These are phyloP conservation scores for Lentinula detonsa DNA, from an alignment of 768 basidiomycete genomes.

Conservation along the genomic window DNA sequence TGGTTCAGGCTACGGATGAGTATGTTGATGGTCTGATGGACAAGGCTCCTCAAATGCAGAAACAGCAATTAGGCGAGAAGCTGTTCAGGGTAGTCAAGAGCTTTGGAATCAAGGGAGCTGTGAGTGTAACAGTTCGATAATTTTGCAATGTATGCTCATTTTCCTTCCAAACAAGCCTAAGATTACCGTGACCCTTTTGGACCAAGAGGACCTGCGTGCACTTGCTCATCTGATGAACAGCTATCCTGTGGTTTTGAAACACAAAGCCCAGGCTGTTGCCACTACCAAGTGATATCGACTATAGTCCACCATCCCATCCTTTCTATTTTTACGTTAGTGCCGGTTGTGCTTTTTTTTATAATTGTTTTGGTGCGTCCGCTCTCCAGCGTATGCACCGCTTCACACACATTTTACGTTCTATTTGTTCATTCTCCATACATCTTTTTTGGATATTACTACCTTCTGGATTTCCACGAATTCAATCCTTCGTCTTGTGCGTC, in stretches of 20 bases:
- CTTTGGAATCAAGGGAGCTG: slow-evolving; percentile 77
- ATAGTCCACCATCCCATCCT: neutral
- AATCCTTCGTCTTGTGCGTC: neutral
- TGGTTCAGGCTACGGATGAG: slow-evolving; percentile 63
- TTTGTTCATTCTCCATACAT: no score
- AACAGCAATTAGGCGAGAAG: slow-evolving; percentile 79
- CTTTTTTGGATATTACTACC: neutral
- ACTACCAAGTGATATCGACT: slow-evolving; percentile 13
- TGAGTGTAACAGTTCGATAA: slow-evolving; percentile 26
- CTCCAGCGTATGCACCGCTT: no score
- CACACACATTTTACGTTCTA: no score
- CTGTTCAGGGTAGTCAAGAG: slow-evolving; percentile 68
- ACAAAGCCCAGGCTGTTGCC: slow-evolving; percentile 47
- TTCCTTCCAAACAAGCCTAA: slow-evolving; percentile 49
- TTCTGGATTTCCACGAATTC: neutral
- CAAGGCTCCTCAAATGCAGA: slow-evolving; percentile 54
- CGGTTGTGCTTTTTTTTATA: no score
- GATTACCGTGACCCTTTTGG: slow-evolving; percentile 75
- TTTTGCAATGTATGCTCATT: neutral
- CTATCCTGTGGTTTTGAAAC: slow-evolving; percentile 76
- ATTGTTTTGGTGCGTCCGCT: no score
- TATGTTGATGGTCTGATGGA: slow-evolving; percentile 61
- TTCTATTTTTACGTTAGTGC: neutral
- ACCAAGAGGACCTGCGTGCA: slow-evolving; percentile 79
- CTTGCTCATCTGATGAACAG: slow-evolving; percentile 86